Base-by-base conservation (phyloP, 2,329 filamentous ascomycete genomes). In the Fonsecaea erecta region DNA sequence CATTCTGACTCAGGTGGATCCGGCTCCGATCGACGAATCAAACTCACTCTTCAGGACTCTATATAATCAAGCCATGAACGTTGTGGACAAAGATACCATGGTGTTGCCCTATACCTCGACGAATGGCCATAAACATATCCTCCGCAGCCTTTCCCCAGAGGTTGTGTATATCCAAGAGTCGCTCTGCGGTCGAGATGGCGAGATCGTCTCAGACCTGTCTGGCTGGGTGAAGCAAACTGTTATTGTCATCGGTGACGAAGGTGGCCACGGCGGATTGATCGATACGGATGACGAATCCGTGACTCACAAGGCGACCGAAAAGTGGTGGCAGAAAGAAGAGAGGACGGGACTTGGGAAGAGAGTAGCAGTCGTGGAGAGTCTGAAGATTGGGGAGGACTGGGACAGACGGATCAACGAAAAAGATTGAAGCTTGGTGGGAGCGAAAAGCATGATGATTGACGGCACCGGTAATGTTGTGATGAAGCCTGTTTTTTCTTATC, bases 141-240 rank as follows among this genome's bases (percentile, higher is more conserved):
- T 97, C 30, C 90, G 92, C 58, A 92, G 97, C 75, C 82, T 98
- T 6, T 86, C 89, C 40, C 94, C 94, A 0, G 91, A 96, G 65
- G 82, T 94, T 28, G 87, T 97, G 35, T 98, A 98, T 74, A 84
- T 97, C 11, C 91, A 96, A 73, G 92, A 95, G 74, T 92, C 90
- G 2, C 85, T 97, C 28, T 86, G 90, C 52, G 94, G 94, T 6
- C 81, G 86, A 1, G 85, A 90, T 43, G 94, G 94, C 30, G 85
- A 86, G 65, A 83, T 88, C 30, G 87, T 97, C 28, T 88, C 87
- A 21, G 90, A 90, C 62, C 77, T 89, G 60, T 81, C 82, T 32
- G 81, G 81, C 24, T 89, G 86, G 87, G 86, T 89, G 7, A 82
- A 85, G 21, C 84, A 88, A 70, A 84, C 86, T 1, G 79, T 86